Evolutionary conservation across 2,329 filamentous ascomycete genomes (phyloP).

Genomic region (Aspergillus costaricaensis): DNA sequence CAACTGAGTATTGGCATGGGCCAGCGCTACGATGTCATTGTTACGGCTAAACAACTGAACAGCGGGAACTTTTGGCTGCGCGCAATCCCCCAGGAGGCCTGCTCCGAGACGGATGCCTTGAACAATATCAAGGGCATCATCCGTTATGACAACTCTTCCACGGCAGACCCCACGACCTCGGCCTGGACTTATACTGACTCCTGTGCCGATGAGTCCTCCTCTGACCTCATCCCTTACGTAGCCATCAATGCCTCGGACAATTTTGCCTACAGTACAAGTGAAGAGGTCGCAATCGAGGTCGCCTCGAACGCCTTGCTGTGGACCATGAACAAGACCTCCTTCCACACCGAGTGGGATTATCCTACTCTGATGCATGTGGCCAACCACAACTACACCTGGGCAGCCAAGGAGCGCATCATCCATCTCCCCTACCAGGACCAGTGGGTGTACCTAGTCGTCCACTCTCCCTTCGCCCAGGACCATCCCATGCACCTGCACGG

Average conservation of each 20-base stretch:
- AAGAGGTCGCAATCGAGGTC: not conserved
- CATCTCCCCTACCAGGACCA: conserved; percentile 11
- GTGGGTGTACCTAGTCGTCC: conserved; percentile 38
- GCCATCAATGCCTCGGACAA: conserved; percentile 17
- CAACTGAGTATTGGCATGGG: conserved; percentile 50
- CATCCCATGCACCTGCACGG: conserved; percentile 52
- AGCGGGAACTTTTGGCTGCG: conserved; percentile 48
- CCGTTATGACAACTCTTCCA: conserved; percentile 24
- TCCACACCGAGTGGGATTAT: not conserved
- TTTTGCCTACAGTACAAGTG: not conserved
- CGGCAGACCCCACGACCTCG: conserved; percentile 25
- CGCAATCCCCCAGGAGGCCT: conserved; percentile 26
- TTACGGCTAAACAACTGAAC: conserved; percentile 42
- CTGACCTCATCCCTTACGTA: conserved; percentile 28
- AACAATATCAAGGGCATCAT: conserved; percentile 28
- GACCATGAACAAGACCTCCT: not conserved
- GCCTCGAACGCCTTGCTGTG: not conserved
- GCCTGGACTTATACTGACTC: conserved; percentile 22
- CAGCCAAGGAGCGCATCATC: not conserved
- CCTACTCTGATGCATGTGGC: not conserved
- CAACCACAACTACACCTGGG: not conserved
- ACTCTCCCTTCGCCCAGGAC: not conserved
- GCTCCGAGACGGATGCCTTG: conserved; percentile 20
- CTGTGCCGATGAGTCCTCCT: conserved; percentile 28
- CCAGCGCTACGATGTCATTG: conserved; percentile 49